A percentile compares a stretch with the other conserved stretches of the same genome.
These are phyloP conservation scores for Boletus insuetus DNA, from an alignment of 768 basidiomycete species.

Conservation along the genomic window DNA sequence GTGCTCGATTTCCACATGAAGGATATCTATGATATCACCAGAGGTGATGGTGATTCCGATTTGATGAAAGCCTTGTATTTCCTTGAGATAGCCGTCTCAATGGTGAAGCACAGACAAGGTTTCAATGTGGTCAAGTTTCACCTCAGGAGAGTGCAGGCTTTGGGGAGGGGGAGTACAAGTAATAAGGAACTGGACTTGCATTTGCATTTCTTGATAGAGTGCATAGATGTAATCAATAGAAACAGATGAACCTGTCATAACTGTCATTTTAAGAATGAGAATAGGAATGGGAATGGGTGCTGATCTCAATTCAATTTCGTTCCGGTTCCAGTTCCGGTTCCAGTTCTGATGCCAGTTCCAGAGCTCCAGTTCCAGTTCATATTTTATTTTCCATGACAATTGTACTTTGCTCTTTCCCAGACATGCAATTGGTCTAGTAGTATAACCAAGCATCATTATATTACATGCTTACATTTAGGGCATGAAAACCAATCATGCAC, in stretches of 20 bases:
- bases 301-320: no score
- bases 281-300: no score
- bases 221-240: not conserved
- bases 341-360: no score
- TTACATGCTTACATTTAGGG: not conserved
- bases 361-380: no score
- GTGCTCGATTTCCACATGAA: constrained; percentile 1
- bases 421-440: no score
- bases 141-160: not conserved
- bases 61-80: not conserved
- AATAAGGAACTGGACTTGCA: not conserved
- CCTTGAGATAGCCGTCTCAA: not conserved
- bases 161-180: not conserved
- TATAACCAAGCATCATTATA: not conserved
- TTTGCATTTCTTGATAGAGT: not conserved
- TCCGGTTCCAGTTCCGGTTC: no score
- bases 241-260: not conserved
- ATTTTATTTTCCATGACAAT: no score
- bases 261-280: no score
- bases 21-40: not conserved
- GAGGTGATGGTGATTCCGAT: not conserved
- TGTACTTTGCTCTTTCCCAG: no score
- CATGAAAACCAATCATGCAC: not conserved
- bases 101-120: not conserved
- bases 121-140: not conserved